A percentile compares a stretch with the other conserved stretches of the same genome.
These are phyloP conservation scores for Suhomyces coccinellae DNA, from an alignment of 1,139 yeast species.

Conservation along the genomic window DNA sequence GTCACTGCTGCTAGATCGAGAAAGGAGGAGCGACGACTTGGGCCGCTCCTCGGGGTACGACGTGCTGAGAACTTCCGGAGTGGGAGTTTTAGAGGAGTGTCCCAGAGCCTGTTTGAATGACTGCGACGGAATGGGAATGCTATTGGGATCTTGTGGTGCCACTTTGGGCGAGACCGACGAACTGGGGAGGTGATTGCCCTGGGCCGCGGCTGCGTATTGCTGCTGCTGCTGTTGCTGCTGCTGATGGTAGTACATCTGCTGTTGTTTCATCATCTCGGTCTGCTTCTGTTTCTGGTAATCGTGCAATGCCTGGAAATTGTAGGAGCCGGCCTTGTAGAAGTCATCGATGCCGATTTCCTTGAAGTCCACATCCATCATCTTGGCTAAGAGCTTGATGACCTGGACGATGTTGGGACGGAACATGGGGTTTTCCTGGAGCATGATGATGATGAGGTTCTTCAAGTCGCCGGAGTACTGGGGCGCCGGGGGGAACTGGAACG, in stretches of 20 bases:
- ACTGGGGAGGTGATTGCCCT: not conserved
- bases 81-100: not conserved
- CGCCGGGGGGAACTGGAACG: constrained; percentile 56
- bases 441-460: constrained; percentile 72
- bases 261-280: constrained; percentile 37
- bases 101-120: not conserved
- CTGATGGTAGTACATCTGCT: constrained; percentile 37
- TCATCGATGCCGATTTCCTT: constrained; percentile 33
- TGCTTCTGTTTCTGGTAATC: constrained; percentile 46
- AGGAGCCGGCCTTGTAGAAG: constrained; percentile 40
- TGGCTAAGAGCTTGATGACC: constrained; percentile 39
- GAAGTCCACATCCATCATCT: constrained; percentile 34
- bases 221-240: constrained; percentile 15
- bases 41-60: not conserved
- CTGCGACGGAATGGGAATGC: constrained; percentile 1
- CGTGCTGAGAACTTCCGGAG: not conserved
- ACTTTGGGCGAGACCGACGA: constrained; percentile 4
- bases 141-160: constrained; percentile 1
- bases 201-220: constrained; percentile 2
- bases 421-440: constrained; percentile 77
- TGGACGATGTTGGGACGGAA: constrained; percentile 88
- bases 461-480: constrained; percentile 62
- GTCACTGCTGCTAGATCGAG: constrained; percentile 1
- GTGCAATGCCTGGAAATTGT: constrained; percentile 47
- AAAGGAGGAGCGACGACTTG: not conserved